Evolutionary conservation across 2,329 filamentous ascomycete species (phyloP), one percentile per base, ranked within the genome.

Genomic region (Monilinia fructicola): DNA sequence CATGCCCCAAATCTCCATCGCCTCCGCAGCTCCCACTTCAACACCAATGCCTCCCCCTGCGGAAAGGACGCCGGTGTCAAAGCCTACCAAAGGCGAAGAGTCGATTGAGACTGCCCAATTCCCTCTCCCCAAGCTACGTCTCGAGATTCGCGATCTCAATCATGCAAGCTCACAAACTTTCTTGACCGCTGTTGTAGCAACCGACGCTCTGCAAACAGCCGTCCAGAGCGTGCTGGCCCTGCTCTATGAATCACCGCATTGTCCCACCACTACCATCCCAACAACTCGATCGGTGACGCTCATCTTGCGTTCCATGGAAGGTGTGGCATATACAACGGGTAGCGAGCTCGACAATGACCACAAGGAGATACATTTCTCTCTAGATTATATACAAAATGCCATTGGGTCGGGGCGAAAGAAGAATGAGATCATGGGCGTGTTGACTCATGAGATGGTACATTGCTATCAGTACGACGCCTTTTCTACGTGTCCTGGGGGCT

Each of bases 391-490:
- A 71, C 74, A 79, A 50, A 73, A 78, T 54, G 72, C 75, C 55
- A 80, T 86, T 69, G 66, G 74, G 44, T 73, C 82, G 0, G 59
- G 77, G 0, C 72, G 78, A 14, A 82, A 83, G 59, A 78, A 79
- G 16, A 73, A 83, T 50, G 92, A 98, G 79, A 87, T 97, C 67
- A 80, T 85, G 23, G 95, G 95, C 52, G 93, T 98, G 0, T 78
- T 98, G 26, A 90, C 90, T 1, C 94, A 98, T 76, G 94, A 98
- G 79, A 88, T 97, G 69, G 94, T 98, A 18, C 95, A 98, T 80
- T 97, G 93, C 79, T 96, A 90, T 79, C 94, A 98, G 78, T 90
- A 91, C 78, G 89, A 92, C 72, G 90, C 83, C 2, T 80, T 73
- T 26, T 83, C 82, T 1, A 80, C 80, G 5, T 86, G 87, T 54